These are phyloP conservation scores for Globisporangium echinulatum DNA, from an alignment of 352 stramenopile species.

Conservation along the genomic window DNA sequence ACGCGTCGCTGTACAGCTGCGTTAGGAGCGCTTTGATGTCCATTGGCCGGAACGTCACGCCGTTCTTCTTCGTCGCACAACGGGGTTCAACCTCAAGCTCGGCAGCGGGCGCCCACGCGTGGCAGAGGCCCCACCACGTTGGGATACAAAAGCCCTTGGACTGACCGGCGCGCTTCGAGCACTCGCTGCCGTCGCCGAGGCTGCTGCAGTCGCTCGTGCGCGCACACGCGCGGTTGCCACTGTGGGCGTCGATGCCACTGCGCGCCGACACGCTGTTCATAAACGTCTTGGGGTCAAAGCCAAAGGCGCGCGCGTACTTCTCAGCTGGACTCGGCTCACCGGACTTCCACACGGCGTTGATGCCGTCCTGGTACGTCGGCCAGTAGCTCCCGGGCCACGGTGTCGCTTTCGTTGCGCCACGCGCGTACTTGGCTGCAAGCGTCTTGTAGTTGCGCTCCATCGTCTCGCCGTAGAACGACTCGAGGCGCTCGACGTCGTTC, in stretches of 20 bases:
- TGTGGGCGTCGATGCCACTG: constrained; percentile 14
- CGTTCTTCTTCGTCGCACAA: constrained; percentile 35
- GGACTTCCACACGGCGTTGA: constrained; percentile 35
- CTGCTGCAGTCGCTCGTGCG: constrained; percentile 6
- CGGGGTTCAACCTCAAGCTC: constrained; percentile 34
- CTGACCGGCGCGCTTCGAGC: constrained; percentile 21
- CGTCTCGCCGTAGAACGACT: constrained; percentile 19
- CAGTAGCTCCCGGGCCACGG: constrained; percentile 53
- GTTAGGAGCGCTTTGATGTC: constrained; percentile 50
- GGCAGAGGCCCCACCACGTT: constrained; percentile 43
- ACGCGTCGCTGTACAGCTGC: constrained; percentile 27
- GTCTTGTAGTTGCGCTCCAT: constrained; percentile 23
- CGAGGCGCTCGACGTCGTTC: constrained; percentile 24
- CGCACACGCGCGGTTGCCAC: constrained; percentile 1
- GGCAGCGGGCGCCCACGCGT: constrained; percentile 36
- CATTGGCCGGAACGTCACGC: constrained; percentile 38
- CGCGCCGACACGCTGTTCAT: constrained; percentile 14
- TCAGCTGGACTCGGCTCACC: constrained; percentile 15
- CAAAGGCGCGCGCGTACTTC: constrained; percentile 21
- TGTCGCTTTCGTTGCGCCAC: constrained; percentile 5
- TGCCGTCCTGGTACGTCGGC: constrained; percentile 50
- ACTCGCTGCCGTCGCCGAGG: constrained; percentile 21
- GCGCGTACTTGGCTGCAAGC: constrained; percentile 20
- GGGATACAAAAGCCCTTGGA: constrained; percentile 34
- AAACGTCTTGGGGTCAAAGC: constrained; percentile 18